phyloP scores from a whole-genome alignment of 164 flowering plant species.

The Euptelea pleiosperma region DNA sequence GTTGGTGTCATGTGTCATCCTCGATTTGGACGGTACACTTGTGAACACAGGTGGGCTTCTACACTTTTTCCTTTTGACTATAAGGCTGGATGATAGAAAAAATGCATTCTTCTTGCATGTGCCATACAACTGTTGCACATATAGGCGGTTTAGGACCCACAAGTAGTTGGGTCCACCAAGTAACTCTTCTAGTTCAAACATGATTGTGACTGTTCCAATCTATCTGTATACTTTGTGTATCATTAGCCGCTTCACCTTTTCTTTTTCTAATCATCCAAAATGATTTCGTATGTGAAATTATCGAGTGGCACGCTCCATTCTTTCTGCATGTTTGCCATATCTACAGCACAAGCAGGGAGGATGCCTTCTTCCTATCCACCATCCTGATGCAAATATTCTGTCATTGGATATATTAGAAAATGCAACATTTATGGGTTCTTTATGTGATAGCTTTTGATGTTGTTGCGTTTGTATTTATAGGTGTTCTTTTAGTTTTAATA shows the following conservation, averaged over 20 bases:
- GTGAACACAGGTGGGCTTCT: conserved; percentile 66
- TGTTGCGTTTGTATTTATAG: neutral
- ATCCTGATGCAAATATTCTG: neutral
- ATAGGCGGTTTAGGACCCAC: neutral
- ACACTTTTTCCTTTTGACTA: conserved; percentile 1
- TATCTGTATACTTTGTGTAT: neutral
- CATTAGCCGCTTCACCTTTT: neutral
- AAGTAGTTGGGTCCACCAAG: neutral
- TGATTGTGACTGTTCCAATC: neutral
- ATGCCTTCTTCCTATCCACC: neutral
- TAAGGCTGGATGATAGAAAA: neutral
- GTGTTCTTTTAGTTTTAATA: neutral
- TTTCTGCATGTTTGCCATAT: no score
- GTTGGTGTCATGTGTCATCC: conserved; percentile 61
- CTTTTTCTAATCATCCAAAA: neutral
- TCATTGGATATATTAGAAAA: neutral
- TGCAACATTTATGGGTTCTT: neutral
- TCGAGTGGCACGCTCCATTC: no score
- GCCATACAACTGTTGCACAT: neutral
- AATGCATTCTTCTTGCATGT: neutral
- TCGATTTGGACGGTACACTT: conserved; percentile 95
- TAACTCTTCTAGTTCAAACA: neutral
- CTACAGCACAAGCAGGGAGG: no score
- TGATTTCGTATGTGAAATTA: no score
- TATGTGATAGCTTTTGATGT: neutral